Base-by-base conservation (phyloP, 2,329 filamentous ascomycete species). In the Fusarium sp. region DNA sequence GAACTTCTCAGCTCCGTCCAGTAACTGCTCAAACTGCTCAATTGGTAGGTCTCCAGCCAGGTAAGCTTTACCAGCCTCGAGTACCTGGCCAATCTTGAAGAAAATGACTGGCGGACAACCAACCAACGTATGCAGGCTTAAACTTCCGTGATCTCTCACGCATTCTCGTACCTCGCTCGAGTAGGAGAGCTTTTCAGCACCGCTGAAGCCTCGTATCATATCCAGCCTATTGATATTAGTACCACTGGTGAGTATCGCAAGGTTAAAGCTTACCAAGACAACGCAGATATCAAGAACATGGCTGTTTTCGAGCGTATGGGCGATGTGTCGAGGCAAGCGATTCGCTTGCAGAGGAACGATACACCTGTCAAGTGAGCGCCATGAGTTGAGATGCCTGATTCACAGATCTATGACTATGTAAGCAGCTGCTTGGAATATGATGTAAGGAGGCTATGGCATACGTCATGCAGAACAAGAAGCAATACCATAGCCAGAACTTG, bases 141-240 rank as follows among this genome's bases (percentile, higher is more conserved):
- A 67, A 20, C 71, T 78, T 15, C 70, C 74, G 20, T 75, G 65
- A 14, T 78, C 72, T 7, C 65, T 28, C 6, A 80, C 76, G 28
- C 71, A 76, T n/a, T 63, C 51, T 16, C 77, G 76, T 6, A 79
- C 75, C 3, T 70, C 65, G 5, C 66, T 65, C 0, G 76, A 69
- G n/a, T 79, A 79, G 7, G 75, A 66, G 12, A 80, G 73, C 35
- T 80, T 79, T 47, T 80, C 78, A 2, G 78, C 74, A 7, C 78
- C 78, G n/a, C 76, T 79, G 56, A 80, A 77, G 0, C 78, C 78
- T 31, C 77, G 72, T 10, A 80, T 42, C 57, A 80, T 72, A 11
- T 80, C 78, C 15, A 80, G 18, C 78, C 78, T 79, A 15, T 6
- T 4, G 11, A 1, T 7, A 28, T 72, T 5, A 70, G 59, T 38